Base-by-base conservation (phyloP, 768 basidiomycete species). In the Tylopilus felleus region DNA sequence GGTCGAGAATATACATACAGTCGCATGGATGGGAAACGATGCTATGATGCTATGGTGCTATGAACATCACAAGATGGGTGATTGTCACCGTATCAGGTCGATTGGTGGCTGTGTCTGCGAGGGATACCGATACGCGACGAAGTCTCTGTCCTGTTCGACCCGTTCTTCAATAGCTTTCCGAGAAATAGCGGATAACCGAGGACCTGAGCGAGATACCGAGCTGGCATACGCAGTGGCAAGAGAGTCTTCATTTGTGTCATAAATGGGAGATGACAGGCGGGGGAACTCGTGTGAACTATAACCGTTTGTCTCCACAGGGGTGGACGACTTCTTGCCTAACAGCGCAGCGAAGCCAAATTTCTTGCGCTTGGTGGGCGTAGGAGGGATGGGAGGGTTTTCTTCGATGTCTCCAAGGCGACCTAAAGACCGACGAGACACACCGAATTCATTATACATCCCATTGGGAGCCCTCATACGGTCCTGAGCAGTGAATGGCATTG, bases 101-200 rank as follows among this genome's bases (percentile, higher is more conserved):
- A 87, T 63, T 36, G 79, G 82, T 45, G 58, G 59, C 60, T 88
- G 85, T 60, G 88, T 85, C 58, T 77, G 81, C 14, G 90, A 91
- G 8, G 91, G 91, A 69, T 93, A 93, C 38, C 90, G 83, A 67
- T 93, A 92, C 4, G 90, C 88, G 55, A 93, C 84, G 64, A 93
- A 93, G 17, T 92, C 88, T 4, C 81, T 71, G 66, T 91, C 90
- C 70, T 89, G 91, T n/a, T 85, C 79, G n/a, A 93, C 88, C 21
- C 90, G 77, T 60, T 86, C 83, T 61, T 89, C 88, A 51, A 90
- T 75, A 44, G 83, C 83, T 74, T 84, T 90, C 52, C 85, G 80
- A 17, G 86, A 84, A 10, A 78, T 77, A 19, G 83, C 74, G 39
- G 86, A 88, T 76, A 84, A 75, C 49, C 86, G 77, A 45, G 82